Base-by-base conservation (phyloP, 306 rosid genomes). In the Dicorynia guianensis region DNA sequence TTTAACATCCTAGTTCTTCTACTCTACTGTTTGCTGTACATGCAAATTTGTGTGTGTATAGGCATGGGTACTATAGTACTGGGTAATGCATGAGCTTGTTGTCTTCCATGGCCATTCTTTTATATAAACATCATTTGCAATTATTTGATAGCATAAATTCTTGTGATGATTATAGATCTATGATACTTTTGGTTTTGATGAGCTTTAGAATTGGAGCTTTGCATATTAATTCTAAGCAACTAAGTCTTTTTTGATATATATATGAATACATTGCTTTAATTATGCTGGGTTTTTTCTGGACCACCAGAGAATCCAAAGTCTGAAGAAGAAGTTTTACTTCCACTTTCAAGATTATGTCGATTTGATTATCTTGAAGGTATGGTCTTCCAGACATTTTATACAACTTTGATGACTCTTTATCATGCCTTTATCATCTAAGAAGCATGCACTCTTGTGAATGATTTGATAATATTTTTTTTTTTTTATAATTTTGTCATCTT, bases 351-450 rank as follows among this genome's bases (percentile, higher is more conserved):
- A 90, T 78, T 95, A 90, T 76, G 91, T 84, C 47, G 92, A 95
- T 86, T 86, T 95, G 85, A 86, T 95, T 49, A 90, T 95, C 79
- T 92, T 89, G 93, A 95, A 92, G 99, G 99, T 95, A 81, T 72
- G 84, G 55, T 74, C 67, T 59, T 63, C 54, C 14, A 38, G 35
- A 20, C 57, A 48, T 79, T 43, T 63, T 58, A 69, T 76, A 44
- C 74, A 25, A 62, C 47, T 46, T 60, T 75, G 18, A 75, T 81
- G 72, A 33, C 53, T 18, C 11, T 61, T 33, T 36, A 57, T 73
- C 19, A 3, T 63, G 8, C 19, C 48, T 56, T 63, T 69, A 50
- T 79, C 43, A 62, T 39, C 61, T 52, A 67, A 58, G 76, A 44
- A 71, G 69, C 71, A 47, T 38, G 69, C 71, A 36, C 65, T 80